phyloP scores from a whole-genome alignment of 164 flowering plant genomes.

The Nymphaea thermarum region DNA sequence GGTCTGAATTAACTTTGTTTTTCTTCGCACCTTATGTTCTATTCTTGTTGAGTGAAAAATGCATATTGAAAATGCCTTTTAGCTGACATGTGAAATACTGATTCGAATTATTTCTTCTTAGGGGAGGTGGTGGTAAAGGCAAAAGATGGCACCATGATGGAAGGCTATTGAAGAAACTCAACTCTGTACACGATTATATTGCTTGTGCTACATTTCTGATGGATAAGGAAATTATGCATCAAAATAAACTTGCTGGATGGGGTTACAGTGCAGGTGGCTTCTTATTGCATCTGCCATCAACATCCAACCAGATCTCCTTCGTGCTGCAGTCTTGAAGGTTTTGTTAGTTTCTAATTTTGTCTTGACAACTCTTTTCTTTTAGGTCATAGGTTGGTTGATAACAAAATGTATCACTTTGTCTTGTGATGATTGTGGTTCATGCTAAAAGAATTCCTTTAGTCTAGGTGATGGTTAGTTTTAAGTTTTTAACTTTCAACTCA shows the following conservation, averaged over 20 bases:
- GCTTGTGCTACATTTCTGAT: constrained; percentile 71
- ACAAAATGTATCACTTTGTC: too few relatives aligned
- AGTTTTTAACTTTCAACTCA: too few relatives aligned
- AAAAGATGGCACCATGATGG: constrained; percentile 90
- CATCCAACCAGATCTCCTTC: constrained; percentile 58
- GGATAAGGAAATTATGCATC: constrained; percentile 52
- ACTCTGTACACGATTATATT: constrained; percentile 64
- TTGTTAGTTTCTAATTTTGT: neutral
- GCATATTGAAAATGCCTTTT: too few relatives aligned
- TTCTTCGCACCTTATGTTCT: too few relatives aligned
- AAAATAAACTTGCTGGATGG: constrained; percentile 84
- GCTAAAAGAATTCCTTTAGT: too few relatives aligned
- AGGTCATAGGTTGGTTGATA: too few relatives aligned
- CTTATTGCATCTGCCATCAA: constrained; percentile 87
- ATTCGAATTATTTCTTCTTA: constrained; percentile 9
- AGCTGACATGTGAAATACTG: too few relatives aligned
- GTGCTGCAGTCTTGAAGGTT: constrained; percentile 87
- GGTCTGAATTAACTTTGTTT: too few relatives aligned
- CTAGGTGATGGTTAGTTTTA: too few relatives aligned
- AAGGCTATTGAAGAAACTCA: constrained; percentile 44
- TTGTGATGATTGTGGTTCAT: too few relatives aligned
- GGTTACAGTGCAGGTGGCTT: constrained; percentile 93
- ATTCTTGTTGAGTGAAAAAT: too few relatives aligned
- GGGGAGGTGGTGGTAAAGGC: constrained; percentile 93
- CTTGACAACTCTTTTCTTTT: too few relatives aligned